Percentiles rank a stretch among this genome's conserved stretches.
Conservation (phyloP, 2,329 filamentous ascomycete genomes). For the Aspergillus sp. region DNA sequence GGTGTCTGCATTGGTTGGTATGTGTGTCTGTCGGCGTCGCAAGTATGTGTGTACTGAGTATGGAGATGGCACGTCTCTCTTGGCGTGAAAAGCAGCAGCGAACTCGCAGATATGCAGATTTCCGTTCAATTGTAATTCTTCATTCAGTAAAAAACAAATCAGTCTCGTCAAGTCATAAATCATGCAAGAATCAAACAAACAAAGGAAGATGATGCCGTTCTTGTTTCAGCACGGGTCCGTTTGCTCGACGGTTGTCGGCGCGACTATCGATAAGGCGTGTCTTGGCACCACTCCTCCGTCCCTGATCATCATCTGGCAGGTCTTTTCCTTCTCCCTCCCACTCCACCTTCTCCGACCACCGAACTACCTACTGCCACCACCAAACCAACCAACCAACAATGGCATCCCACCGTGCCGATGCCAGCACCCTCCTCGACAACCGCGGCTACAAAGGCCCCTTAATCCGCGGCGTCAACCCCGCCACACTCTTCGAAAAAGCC, state of each 20-base stretch:
- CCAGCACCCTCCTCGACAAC: constrained; percentile 76
- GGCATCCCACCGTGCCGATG: constrained; percentile 71
- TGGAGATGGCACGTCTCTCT: not conserved
- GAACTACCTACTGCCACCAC: not conserved
- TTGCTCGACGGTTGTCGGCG: constrained; percentile 29
- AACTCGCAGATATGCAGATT: not conserved
- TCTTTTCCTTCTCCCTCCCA: constrained; percentile 6
- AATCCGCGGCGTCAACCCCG: constrained; percentile 87
- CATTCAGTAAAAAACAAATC: not conserved
- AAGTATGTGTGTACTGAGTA: not conserved
- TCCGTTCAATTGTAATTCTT: not conserved
- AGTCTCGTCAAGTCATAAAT: not conserved
- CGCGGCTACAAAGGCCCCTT: constrained; percentile 75
- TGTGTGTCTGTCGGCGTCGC: not conserved
- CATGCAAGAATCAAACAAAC: not conserved
- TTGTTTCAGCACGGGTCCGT: constrained; percentile 3
- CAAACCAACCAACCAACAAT: constrained; percentile 29
- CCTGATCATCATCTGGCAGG: constrained; percentile 1
- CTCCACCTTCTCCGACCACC: too few species aligned
- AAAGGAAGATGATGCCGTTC: not conserved
- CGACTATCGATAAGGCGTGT: constrained; percentile 40
- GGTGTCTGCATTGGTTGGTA: constrained; percentile 12
- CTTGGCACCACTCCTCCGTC: constrained; percentile 19
- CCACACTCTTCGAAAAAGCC: constrained; percentile 93
- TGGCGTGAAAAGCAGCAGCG: not conserved